These are phyloP conservation scores for Senna tora DNA, from an alignment of 306 rosid species.

Conservation along the genomic window DNA sequence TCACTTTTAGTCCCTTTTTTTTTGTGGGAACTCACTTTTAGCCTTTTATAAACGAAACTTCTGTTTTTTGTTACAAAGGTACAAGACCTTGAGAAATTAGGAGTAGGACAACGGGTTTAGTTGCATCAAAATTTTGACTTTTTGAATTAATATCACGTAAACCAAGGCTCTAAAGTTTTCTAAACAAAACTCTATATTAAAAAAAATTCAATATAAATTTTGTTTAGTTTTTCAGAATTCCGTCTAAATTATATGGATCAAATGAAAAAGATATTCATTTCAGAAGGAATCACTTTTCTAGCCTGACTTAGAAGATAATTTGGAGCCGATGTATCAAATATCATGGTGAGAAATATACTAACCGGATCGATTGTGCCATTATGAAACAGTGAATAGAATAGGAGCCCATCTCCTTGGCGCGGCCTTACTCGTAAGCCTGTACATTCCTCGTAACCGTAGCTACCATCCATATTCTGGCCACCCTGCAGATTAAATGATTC, in stretches of 20 bases:
- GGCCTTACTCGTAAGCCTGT: constrained; percentile 83
- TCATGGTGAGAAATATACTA: constrained; percentile 41
- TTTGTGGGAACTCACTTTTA: background rate
- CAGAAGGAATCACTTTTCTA: background rate
- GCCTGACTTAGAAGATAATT: background rate
- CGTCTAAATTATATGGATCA: background rate
- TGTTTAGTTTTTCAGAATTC: background rate
- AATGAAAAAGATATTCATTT: background rate
- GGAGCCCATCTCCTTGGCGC: constrained; percentile 86
- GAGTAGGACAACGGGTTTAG: too few relatives aligned
- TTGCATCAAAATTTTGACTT: too few relatives aligned
- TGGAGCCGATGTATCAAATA: background rate
- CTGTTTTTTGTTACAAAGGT: too few relatives aligned
- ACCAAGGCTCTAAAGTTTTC: too few relatives aligned
- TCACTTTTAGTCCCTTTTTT: background rate
- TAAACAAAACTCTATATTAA: background rate
- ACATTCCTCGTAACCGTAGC: constrained; percentile 53
- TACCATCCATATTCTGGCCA: constrained; percentile 73
- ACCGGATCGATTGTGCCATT: constrained; percentile 86
- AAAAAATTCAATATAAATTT: background rate
- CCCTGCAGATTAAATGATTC: constrained; percentile 54
- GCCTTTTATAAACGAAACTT: background rate
- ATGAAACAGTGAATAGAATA: constrained; percentile 75
- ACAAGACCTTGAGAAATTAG: too few relatives aligned
- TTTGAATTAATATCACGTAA: too few relatives aligned